A percentile compares a stretch with the other conserved stretches of the same genome.
These are phyloP conservation scores for Chloris gayana DNA, from an alignment of 176 grass and related monocot species.

Conservation along the genomic window DNA sequence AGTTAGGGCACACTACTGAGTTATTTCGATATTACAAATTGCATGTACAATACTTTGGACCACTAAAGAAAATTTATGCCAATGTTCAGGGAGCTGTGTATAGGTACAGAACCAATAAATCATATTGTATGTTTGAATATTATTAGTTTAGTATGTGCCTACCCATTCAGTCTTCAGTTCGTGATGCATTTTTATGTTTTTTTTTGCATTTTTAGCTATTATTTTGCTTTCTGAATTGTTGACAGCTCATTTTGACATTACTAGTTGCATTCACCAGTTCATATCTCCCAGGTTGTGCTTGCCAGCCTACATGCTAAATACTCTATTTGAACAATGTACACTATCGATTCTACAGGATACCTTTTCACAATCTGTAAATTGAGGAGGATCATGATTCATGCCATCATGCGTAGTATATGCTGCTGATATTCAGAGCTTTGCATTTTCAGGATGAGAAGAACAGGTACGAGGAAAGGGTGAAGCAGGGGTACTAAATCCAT, in stretches of 20 bases:
- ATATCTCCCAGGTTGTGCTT: not conserved
- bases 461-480: constrained; percentile 36
- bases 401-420: not conserved
- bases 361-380: not conserved
- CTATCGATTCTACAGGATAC: not conserved
- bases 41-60: not conserved
- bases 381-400: not conserved
- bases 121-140: not conserved
- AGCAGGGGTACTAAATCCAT: constrained; percentile 44
- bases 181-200: no score
- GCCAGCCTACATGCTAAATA: not conserved
- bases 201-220: no score
- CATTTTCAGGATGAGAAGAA: constrained; percentile 51
- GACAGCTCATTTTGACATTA: not conserved
- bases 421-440: constrained; percentile 5
- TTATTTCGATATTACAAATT: not conserved
- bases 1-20: not conserved
- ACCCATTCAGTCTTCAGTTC: no score
- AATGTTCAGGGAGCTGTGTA: not conserved
- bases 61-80: not conserved
- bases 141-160: not conserved
- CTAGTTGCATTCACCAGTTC: not conserved
- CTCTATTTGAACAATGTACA: not conserved
- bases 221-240: not conserved
- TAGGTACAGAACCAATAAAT: not conserved